Evolutionary conservation across 2,329 filamentous ascomycete genomes (phyloP).

Genomic region (Talaromyces sp.): DNA sequence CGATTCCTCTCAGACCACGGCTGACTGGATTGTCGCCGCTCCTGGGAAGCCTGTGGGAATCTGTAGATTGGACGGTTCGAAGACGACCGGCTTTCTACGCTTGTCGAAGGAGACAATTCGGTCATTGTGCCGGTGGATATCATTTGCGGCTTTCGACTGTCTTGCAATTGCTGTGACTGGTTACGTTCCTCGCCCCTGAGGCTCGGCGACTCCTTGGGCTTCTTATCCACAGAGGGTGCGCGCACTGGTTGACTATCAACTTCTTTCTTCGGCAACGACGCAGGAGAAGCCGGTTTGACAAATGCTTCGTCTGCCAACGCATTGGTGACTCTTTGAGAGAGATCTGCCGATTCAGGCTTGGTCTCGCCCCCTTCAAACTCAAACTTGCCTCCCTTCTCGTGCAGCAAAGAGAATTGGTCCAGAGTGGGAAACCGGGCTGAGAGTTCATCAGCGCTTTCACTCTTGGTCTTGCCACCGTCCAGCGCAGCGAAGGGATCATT

Average conservation of each 20-base stretch:
- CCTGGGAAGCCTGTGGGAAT: constrained; percentile 43
- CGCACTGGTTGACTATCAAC: constrained; percentile 17
- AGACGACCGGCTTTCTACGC: constrained; percentile 24
- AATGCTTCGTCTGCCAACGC: constrained; percentile 83
- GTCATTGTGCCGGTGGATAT: constrained; percentile 80
- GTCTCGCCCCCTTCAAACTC: constrained; percentile 62
- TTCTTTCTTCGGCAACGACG: constrained; percentile 24
- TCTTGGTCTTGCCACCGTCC: constrained; percentile 57
- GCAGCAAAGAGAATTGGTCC: constrained; percentile 85
- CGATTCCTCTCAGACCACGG: constrained; percentile 33
- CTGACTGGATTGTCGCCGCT: constrained; percentile 45
- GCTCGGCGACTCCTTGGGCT: constrained; percentile 18
- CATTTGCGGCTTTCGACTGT: constrained; percentile 43
- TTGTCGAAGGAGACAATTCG: constrained; percentile 36
- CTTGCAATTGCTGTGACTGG: constrained; percentile 28
- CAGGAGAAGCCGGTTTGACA: constrained; percentile 39
- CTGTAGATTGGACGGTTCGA: constrained; percentile 46
- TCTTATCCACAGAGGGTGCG: constrained; percentile 16
- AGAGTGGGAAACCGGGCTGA: constrained; percentile 81
- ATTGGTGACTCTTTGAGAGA: constrained; percentile 65
- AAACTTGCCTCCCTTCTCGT: constrained; percentile 78
- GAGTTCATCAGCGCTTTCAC: constrained; percentile 65
- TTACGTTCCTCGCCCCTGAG: constrained; percentile 21
- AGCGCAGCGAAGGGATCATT: constrained; percentile 87
- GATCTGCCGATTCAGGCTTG: constrained; percentile 40